Evolutionary conservation across 2,329 filamentous ascomycete genomes (phyloP), one percentile per base, ranked within the genome.

Genomic region (Fusarium equiseti): DNA sequence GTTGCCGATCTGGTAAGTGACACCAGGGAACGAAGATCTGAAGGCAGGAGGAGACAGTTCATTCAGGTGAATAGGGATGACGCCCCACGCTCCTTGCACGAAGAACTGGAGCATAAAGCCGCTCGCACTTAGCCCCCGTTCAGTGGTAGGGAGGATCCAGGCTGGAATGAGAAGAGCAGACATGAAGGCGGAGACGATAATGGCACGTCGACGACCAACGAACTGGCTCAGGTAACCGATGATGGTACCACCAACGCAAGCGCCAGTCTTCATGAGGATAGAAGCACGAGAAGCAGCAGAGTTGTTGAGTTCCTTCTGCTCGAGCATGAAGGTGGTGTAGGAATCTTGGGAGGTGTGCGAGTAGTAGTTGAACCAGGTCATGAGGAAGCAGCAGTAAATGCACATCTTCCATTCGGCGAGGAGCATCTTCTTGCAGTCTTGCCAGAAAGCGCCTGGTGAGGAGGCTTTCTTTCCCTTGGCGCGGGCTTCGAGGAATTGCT

Each of bases 251-350:
- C 91, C 92, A 2, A 93, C 88, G 72, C 91, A 92, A 45, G 92
- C 91, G 27, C 92, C 92, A 2, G 87, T 89, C 81, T 94, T 94
- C 90, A 93, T 94, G 63, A 95, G 80, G 72, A 95, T 94, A n/a
- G 88, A 91, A 18, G 91, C 91, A n/a, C 91, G 88, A 10, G 87
- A 91, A 7, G 92, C 90, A 1, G 84, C 85, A 3, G 82, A 76
- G 74, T 92, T 91, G 58, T 84, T 75, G 63, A 95, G 84, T 68
- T 90, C 88, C 80, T 95, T 94, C 73, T 93, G 86, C 7, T 86
- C 86, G 42, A 91, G 84, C 90, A 95, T 91, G 77, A 94, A 94
- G 5, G 92, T 94, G 1, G 92, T 94, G 82, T 94, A 95, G 51
- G 88, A 91, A 81, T 95, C 92, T 78, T 95, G 92, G 26, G 89